These are phyloP conservation scores for Pythium aristosporum DNA, from an alignment of 352 stramenopile genomes.

Conservation along the genomic window DNA sequence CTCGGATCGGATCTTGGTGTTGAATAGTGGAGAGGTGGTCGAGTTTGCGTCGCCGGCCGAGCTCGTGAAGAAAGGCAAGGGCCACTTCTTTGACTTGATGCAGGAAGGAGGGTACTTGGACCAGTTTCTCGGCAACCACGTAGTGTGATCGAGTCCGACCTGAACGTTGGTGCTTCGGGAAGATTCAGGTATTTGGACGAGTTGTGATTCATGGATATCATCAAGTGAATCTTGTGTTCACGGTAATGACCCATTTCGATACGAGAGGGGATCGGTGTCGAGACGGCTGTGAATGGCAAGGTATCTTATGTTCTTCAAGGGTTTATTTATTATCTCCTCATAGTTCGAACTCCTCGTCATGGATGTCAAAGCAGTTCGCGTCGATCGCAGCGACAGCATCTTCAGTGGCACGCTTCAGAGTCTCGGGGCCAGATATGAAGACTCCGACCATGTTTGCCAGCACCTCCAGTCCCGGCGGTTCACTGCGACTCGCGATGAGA, in stretches of 20 bases:
- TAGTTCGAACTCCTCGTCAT: constrained; percentile 19
- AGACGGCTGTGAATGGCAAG: no score
- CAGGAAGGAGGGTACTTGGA: constrained; percentile 39
- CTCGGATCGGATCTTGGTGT: constrained; percentile 4
- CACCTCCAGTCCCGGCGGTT: no score
- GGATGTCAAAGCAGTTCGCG: constrained; percentile 22
- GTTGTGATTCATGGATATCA: no score
- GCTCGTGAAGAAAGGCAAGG: constrained; percentile 40
- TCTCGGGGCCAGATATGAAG: constrained; percentile 27
- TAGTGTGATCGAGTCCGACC: neutral
- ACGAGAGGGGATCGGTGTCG: no score
- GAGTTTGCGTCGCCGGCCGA: constrained; percentile 84
- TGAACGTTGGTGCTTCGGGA: neutral
- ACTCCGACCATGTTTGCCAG: constrained; percentile 15
- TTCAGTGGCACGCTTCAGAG: constrained; percentile 22
- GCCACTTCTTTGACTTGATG: constrained; percentile 53
- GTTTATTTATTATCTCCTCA: neutral
- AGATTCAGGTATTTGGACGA: no score
- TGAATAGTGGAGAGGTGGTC: constrained; percentile 67
- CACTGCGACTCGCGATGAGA: neutral
- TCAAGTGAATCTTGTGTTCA: no score
- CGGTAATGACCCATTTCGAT: no score
- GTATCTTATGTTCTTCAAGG: no score
- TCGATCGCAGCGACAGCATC: constrained; percentile 16
- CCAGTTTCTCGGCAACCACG: constrained; percentile 10